These are phyloP conservation scores for Syzygium aqueum DNA, from an alignment of 345 rosid species.

Conservation along the genomic window DNA sequence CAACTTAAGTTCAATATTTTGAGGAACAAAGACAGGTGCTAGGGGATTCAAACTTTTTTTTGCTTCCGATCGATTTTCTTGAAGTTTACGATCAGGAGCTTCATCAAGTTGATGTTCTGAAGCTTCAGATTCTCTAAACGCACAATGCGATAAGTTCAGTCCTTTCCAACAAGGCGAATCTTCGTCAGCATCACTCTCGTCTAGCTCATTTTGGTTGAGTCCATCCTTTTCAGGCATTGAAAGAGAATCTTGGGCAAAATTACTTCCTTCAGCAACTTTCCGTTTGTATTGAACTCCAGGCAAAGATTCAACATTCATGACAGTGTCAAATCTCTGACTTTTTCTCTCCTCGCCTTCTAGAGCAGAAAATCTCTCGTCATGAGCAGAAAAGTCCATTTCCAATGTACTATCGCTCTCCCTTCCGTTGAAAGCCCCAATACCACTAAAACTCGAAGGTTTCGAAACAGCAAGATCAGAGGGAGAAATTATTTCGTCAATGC, in stretches of 20 bases:
- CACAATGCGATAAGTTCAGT: constrained; percentile 3
- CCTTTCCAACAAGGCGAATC: constrained; percentile 77
- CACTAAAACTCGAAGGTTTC: not conserved
- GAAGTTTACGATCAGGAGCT: constrained; percentile 7
- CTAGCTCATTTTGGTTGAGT: not conserved
- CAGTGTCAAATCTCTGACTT: not conserved
- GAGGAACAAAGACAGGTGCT: constrained; percentile 45
- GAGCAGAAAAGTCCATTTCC: not conserved
- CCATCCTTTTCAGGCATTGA: not conserved
- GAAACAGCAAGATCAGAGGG: constrained; percentile 1
- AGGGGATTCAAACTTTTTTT: constrained; percentile 29
- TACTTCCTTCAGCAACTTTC: constrained; percentile 8
- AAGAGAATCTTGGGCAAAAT: constrained; percentile 9
- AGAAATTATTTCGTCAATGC: not conserved
- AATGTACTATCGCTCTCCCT: not conserved
- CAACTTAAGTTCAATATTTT: constrained; percentile 13
- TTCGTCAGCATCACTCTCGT: constrained; percentile 33
- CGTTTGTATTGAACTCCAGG: not conserved
- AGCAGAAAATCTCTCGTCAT: not conserved
- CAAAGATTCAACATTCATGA: not conserved
- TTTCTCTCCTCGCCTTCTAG: not conserved
- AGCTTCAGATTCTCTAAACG: constrained; percentile 2
- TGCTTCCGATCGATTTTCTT: constrained; percentile 16
- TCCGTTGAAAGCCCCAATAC: not conserved
- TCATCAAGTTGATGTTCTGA: constrained; percentile 2